Conservation (phyloP, 129 eudicot species). For the carrot (Daucus carota) region DH1_v3.0 NC_030381.2:39217001-39217500, state of each 20-base stretch:
- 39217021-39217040: constrained; percentile 59
- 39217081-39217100: constrained; percentile 53
- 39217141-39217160: constrained; percentile 35
- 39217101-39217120: constrained; percentile 51
- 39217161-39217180: constrained; percentile 56
- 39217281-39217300: constrained; percentile 56
- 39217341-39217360: constrained; percentile 76
- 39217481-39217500: background rate
- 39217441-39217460: background rate
- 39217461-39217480: constrained; percentile 1
- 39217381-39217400: constrained; percentile 98
- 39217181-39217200: constrained; percentile 80
- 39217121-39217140: constrained; percentile 54
- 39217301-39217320: constrained; percentile 67
- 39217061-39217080: constrained; percentile 54
- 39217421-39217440: constrained; percentile 12
- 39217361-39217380: constrained; percentile 82
- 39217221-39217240: constrained; percentile 91
- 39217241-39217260: constrained; percentile 81
- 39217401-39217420: constrained; percentile 30
- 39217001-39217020: constrained; percentile 64
- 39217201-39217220: constrained; percentile 75
- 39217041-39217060: constrained; percentile 34
- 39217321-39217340: constrained; percentile 80
- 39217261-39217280: constrained; percentile 85